phyloP scores from a whole-genome alignment of 1,284 basidiomycete genomes.

The Vanrija humicola region DNA sequence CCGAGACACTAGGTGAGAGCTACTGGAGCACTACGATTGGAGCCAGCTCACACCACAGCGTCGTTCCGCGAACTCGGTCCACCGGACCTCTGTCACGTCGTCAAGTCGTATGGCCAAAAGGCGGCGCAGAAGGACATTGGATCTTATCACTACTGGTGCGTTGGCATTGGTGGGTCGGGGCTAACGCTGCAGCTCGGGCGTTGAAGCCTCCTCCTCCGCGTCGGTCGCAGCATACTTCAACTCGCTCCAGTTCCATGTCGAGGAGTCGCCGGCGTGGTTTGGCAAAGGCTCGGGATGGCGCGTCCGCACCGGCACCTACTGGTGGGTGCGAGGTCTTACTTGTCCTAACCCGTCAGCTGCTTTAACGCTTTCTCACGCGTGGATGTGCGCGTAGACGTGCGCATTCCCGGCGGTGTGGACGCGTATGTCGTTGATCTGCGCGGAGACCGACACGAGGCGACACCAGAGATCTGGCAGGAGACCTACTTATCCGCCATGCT shows the following conservation, averaged over 20 bases:
- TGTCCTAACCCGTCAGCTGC: constrained; percentile 56
- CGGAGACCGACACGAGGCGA: constrained; percentile 89
- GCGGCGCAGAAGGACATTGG: constrained; percentile 82
- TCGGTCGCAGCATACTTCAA: constrained; percentile 98
- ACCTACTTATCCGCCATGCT: constrained; percentile 91
- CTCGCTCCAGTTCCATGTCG: constrained; percentile 90
- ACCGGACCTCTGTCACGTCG: constrained; percentile 92
- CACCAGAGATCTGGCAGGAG: constrained; percentile 92
- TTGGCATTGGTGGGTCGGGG: neutral
- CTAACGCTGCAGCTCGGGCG: constrained; percentile 65
- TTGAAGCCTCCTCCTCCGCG: constrained; percentile 95
- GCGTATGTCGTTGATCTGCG: constrained; percentile 92
- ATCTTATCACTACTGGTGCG: constrained; percentile 75
- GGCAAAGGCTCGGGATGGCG: constrained; percentile 83
- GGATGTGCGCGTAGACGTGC: constrained; percentile 95
- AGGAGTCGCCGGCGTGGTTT: constrained; percentile 90
- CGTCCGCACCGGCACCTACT: constrained; percentile 89
- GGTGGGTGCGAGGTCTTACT: constrained; percentile 60
- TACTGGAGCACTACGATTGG: neutral
- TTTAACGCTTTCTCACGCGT: constrained; percentile 98
- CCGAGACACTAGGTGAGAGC: constrained; percentile 78
- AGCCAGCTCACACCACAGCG: constrained; percentile 53
- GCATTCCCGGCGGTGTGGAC: constrained; percentile 94
- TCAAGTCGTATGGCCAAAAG: constrained; percentile 77
- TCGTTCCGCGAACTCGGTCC: constrained; percentile 96